A percentile compares a stretch with the other conserved stretches of the same genome.
Evolutionary conservation across 2,329 filamentous ascomycete species (phyloP).

Genomic region (Claviceps sorghi): DNA sequence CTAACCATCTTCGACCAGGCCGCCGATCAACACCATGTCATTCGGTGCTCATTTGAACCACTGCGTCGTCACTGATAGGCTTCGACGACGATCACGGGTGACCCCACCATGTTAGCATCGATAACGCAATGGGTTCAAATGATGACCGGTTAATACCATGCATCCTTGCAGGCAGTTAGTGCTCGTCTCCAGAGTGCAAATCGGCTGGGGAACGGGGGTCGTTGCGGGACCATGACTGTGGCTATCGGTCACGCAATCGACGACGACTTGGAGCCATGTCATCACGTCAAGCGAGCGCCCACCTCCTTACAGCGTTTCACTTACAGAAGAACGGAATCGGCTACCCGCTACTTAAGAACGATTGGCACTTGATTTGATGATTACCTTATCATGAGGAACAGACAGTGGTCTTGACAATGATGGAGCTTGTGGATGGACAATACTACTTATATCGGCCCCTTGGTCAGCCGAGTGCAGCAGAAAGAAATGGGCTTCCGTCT

Average conservation of each 20-base stretch:
- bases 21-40: not conserved
- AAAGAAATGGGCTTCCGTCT: not conserved
- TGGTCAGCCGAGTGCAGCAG: not conserved
- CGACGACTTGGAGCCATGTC: not conserved
- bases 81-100: not conserved
- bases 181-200: not conserved
- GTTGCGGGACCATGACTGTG: not conserved
- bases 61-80: not conserved
- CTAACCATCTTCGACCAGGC: not conserved
- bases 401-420: not conserved
- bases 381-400: not conserved
- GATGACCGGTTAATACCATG: not conserved
- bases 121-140: not conserved
- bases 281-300: not conserved
- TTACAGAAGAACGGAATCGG: too few relatives aligned
- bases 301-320: not conserved
- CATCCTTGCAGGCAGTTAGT: not conserved
- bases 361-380: not conserved
- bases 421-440: not conserved
- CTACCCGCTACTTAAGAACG: not conserved
- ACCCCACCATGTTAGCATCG: not conserved
- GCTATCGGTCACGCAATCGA: conserved; percentile 4
- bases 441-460: not conserved
- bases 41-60: not conserved
- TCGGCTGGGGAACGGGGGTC: not conserved